Percentiles rank a stretch among this genome's conserved stretches.
Evolutionary conservation across 129 eudicot species (phyloP).

Genomic region (Dittrichia graveolens): DNA sequence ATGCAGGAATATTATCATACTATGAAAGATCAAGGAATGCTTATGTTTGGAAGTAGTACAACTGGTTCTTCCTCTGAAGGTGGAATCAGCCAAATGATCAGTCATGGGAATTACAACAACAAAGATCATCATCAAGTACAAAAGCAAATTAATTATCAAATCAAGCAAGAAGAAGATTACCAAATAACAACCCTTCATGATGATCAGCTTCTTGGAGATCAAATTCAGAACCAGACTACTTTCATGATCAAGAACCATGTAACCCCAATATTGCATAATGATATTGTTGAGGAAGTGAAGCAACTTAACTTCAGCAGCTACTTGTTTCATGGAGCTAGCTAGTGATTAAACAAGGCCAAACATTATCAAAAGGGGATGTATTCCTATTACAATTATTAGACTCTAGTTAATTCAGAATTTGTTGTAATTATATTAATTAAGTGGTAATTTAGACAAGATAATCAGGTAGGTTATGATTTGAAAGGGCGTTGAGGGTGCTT

Average conservation of each 20-base stretch:
- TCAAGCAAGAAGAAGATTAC: constrained; percentile 54
- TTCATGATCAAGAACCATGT: constrained; percentile 32
- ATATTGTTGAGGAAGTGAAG: constrained; percentile 59
- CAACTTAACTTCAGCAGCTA: constrained; percentile 37
- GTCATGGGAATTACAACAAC: constrained; percentile 34
- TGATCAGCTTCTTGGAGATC: constrained; percentile 36
- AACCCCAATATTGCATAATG: constrained; percentile 43
- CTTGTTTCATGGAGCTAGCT: constrained; percentile 36
- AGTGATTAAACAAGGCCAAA: constrained; percentile 48
- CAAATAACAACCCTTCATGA: constrained; percentile 22
- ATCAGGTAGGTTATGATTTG: constrained; percentile 29
- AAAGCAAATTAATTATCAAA: constrained; percentile 24
- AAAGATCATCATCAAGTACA: constrained; percentile 22
- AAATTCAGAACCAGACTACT: constrained; percentile 36
- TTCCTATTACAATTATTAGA: constrained; percentile 38
- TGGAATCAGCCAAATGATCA: constrained; percentile 40
- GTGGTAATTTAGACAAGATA: constrained; percentile 23
- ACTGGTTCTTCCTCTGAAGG: constrained; percentile 62
- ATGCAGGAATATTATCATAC: constrained; percentile 33
- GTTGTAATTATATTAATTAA: constrained; percentile 25
- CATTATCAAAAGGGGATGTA: constrained; percentile 40
- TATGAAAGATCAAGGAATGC: constrained; percentile 39
- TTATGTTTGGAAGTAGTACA: constrained; percentile 52
- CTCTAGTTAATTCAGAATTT: constrained; percentile 15
- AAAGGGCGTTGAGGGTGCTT: constrained; percentile 23